phyloP scores from a whole-genome alignment of 164 flowering plant genomes.

The Dillenia turbinata region DNA sequence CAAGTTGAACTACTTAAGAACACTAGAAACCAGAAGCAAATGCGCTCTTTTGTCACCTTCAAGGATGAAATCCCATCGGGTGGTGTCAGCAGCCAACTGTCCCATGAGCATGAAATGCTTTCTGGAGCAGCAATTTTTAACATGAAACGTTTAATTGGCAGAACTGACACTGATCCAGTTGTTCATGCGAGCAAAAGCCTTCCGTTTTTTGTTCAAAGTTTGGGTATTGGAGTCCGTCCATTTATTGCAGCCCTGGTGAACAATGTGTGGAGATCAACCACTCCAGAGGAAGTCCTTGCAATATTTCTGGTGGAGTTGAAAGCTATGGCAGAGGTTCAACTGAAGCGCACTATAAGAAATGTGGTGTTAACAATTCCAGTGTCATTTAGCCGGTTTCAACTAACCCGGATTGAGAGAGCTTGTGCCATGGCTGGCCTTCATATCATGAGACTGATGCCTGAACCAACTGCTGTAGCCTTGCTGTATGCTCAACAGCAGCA shows the following conservation, averaged over 20 bases:
- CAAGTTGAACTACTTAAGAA: slow-evolving; percentile 67
- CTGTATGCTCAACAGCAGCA: slow-evolving; percentile 87
- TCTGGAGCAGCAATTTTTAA: slow-evolving; percentile 87
- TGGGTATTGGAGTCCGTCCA: slow-evolving; percentile 81
- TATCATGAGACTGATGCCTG: slow-evolving; percentile 86
- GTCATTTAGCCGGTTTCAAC: slow-evolving; percentile 82
- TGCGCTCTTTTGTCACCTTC: slow-evolving; percentile 70
- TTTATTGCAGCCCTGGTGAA: slow-evolving; percentile 86
- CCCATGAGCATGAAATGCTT: slow-evolving; percentile 63
- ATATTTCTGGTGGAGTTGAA: slow-evolving; percentile 70
- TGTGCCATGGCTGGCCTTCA: slow-evolving; percentile 98
- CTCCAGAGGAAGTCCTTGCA: slow-evolving; percentile 90
- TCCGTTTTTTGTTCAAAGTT: slow-evolving; percentile 81
- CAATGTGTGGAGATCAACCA: slow-evolving; percentile 80
- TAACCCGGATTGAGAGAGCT: slow-evolving; percentile 75
- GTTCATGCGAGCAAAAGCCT: slow-evolving; percentile 71
- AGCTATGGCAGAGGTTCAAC: slow-evolving; percentile 63
- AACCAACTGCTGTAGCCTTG: slow-evolving; percentile 89
- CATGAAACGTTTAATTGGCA: slow-evolving; percentile 80
- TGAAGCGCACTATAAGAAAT: slow-evolving; percentile 58
- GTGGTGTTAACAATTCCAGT: slow-evolving; percentile 81
- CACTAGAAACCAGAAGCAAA: slow-evolving; percentile 60
- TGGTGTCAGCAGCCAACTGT: slow-evolving; percentile 51
- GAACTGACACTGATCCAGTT: slow-evolving; percentile 89
- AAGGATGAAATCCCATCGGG: slow-evolving; percentile 66